These are phyloP conservation scores for Hibiscus mutabilis DNA, from an alignment of 345 rosid species.

Conservation along the genomic window DNA sequence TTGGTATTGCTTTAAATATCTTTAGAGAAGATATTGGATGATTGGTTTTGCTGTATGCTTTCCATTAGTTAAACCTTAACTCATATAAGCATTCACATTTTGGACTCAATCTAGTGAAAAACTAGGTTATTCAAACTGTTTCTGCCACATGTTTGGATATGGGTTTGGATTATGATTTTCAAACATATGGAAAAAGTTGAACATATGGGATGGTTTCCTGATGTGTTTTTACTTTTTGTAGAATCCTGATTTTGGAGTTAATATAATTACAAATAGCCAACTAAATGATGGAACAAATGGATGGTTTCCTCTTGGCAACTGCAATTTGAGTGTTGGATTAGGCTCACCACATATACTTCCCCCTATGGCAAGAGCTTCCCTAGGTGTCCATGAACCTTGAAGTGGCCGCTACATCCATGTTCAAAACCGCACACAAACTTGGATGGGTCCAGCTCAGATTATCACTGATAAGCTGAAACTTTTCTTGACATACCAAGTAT, in stretches of 20 bases:
- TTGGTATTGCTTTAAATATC: background rate
- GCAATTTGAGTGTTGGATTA: conserved; percentile 51
- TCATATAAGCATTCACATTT: conserved; percentile 1
- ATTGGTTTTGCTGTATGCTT: background rate
- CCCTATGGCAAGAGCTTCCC: conserved; percentile 75
- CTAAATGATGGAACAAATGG: conserved; percentile 49
- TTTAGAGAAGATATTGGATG: conserved; percentile 1
- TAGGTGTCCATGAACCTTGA: conserved; percentile 54
- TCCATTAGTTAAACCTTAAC: background rate
- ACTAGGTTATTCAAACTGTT: background rate
- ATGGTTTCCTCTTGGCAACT: conserved; percentile 92
- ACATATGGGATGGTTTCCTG: background rate
- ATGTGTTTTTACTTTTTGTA: conserved; percentile 24
- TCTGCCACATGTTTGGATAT: background rate
- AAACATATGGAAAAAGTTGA: background rate
- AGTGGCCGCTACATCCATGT: conserved; percentile 70
- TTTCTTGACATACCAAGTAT: conserved; percentile 80
- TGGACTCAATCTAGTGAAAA: background rate
- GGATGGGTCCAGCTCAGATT: conserved; percentile 99
- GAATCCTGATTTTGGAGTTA: conserved; percentile 71
- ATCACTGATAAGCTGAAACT: conserved; percentile 73
- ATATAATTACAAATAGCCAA: conserved; percentile 64
- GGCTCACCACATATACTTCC: conserved; percentile 86
- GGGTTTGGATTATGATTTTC: background rate
- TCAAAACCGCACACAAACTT: conserved; percentile 71